Base-by-base conservation (phyloP, 2,329 filamentous ascomycete species). In the Claviceps sp. region DNA sequence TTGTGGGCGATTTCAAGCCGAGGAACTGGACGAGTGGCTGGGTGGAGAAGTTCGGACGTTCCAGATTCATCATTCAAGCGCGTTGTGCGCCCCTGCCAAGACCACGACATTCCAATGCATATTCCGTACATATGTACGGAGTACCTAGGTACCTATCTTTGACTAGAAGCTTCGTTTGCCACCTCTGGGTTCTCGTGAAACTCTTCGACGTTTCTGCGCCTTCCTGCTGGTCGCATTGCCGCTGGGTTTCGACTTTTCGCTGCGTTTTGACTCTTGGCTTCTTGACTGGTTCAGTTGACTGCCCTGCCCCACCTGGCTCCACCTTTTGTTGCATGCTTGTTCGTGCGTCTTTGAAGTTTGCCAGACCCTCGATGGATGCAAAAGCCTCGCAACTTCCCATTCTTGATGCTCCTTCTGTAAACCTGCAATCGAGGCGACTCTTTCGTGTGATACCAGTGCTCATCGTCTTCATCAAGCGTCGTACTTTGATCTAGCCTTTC, bases 1-100 rank as follows among this genome's bases (percentile, higher is more conserved):
- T 24, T 19, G 34, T 40, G 30, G 30, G 30, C 30, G 10, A 11
- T 41, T 50, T 50, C 47, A 54, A 52, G 51, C 54, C 48, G 55
- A 56, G 54, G 55, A 47, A 43, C 40, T 34, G 30, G 8, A 11
- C 10, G 30, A 14, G 40, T 22, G 47, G 16, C 39, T 22, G n/a
- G 19, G 19, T 42, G 40, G 37, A 38, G 49, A 42, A 34, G 30
- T 34, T 11, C 30, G 30, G 30, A 34, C 30, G 10, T 4, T 34
- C 4, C 30, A 30, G 10, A 11, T 11, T 30, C 7, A 30, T 22
- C 22, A 4, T 6, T 24, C 3, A 22, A 22, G 22, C 22, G 22
- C 22, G 22, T 22, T 22, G 22, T 4, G 22, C 22, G 26, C 26
- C 26, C 26, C 8, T 30, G 26, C 26, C 26, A 30, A 30, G 26